Percentiles rank a stretch among this genome's conserved stretches.
These are phyloP conservation scores for Chlamydomonas sp. DNA, from an alignment of 139 green algal species.

Conservation along the genomic window DNA sequence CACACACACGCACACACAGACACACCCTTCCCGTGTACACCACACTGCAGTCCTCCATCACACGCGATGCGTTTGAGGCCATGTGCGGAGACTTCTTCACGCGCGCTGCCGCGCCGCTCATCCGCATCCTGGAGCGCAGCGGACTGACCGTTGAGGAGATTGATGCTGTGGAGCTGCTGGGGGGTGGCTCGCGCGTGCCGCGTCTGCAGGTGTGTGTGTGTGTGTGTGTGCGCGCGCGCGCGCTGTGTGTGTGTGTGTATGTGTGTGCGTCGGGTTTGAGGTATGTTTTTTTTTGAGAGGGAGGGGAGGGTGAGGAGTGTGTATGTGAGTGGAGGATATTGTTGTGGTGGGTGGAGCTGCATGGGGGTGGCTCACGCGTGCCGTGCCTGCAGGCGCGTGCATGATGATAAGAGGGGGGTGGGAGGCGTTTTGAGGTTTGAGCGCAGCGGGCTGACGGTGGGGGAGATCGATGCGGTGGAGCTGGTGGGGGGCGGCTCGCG, in stretches of 20 bases:
- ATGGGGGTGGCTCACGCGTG: background rate
- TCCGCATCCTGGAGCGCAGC: conserved; percentile 60
- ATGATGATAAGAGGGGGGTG: too few relatives aligned
- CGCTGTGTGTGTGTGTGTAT: background rate
- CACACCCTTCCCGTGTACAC: too few relatives aligned
- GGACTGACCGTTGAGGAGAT: conserved; percentile 61
- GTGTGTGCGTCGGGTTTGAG: too few relatives aligned
- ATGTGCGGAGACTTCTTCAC: conserved; percentile 70
- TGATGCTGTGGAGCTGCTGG: conserved; percentile 75
- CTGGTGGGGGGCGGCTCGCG: conserved; percentile 81
- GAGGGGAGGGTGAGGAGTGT: background rate
- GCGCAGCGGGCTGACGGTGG: conserved; percentile 55
- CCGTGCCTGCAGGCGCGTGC: too few relatives aligned
- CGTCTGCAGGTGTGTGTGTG: conserved; percentile 40
- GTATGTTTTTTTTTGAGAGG: too few relatives aligned
- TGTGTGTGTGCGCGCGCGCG: background rate
- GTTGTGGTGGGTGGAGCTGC: background rate
- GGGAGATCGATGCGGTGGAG: conserved; percentile 72
- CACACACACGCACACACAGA: background rate
- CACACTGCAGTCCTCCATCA: conserved; percentile 42
- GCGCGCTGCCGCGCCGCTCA: conserved; percentile 44
- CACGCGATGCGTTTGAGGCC: conserved; percentile 67
- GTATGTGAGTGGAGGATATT: too few relatives aligned
- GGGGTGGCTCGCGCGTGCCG: conserved; percentile 79
- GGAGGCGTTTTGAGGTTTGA: too few relatives aligned